phyloP scores from a whole-genome alignment of 129 eudicot species.

The Chrysanthemum makinoi region DNA sequence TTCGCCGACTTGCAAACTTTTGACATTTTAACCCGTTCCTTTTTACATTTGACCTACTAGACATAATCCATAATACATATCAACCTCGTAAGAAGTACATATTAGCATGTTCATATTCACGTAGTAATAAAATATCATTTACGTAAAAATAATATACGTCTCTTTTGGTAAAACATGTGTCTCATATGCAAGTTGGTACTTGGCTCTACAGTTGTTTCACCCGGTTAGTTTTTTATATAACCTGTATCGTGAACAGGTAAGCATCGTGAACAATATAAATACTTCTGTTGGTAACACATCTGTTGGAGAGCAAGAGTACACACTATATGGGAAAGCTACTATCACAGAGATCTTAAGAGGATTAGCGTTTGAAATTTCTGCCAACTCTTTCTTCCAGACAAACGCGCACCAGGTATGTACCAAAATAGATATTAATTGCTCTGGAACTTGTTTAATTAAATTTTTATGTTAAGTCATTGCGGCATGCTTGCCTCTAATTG shows the following conservation, averaged over 20 bases:
- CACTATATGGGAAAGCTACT: slow-evolving; percentile 71
- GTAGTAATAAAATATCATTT: background rate
- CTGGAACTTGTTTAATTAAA: background rate
- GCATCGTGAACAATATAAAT: slow-evolving; percentile 90
- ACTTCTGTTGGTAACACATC: slow-evolving; percentile 91
- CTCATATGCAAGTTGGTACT: background rate
- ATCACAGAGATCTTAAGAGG: slow-evolving; percentile 83
- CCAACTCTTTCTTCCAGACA: slow-evolving; percentile 64
- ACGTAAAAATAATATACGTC: background rate
- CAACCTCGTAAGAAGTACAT: no score
- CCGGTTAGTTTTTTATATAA: background rate
- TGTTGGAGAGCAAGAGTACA: slow-evolving; percentile 86
- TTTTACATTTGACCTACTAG: no score
- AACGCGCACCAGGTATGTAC: slow-evolving; percentile 79
- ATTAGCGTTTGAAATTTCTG: slow-evolving; percentile 82
- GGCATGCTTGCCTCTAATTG: no score
- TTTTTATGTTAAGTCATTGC: background rate
- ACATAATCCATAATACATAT: no score
- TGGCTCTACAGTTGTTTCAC: no score
- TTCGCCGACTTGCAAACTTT: no score
- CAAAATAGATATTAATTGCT: background rate
- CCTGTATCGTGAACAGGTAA: slow-evolving; percentile 46
- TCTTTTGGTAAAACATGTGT: no score
- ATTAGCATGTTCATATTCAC: background rate
- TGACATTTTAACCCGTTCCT: no score